Evolutionary conservation across 345 rosid species (phyloP).

Genomic region (Brassica nigra): DNA sequence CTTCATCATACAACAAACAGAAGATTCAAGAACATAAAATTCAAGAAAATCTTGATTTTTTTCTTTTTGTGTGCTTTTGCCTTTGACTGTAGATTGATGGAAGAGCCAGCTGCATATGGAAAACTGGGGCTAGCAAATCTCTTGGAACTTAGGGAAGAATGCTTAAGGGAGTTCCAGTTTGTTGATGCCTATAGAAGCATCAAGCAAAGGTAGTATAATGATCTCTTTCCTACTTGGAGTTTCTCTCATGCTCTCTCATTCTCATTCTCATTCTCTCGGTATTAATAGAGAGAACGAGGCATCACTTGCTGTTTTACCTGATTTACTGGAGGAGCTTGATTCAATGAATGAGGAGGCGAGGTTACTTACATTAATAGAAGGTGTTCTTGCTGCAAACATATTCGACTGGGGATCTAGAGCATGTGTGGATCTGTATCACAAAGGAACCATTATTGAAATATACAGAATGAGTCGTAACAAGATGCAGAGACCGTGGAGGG

Average conservation of each 20-base stretch:
- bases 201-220: conserved; percentile 71
- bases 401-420: conserved; percentile 99
- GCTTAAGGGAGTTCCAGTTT: conserved; percentile 95
- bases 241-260: conserved; percentile 11
- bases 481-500: conserved; percentile 98
- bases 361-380: conserved; percentile 86
- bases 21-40: conserved; percentile 16
- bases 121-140: conserved; percentile 97
- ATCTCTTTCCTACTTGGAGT: conserved; percentile 2
- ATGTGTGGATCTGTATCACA: conserved; percentile 96
- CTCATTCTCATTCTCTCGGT: conserved; percentile 4
- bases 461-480: conserved; percentile 98
- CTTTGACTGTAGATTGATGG: conserved; percentile 70
- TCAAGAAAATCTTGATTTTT: neutral
- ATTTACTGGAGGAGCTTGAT: conserved; percentile 83
- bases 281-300: conserved; percentile 95
- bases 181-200: conserved; percentile 93
- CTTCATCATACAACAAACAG: conserved; percentile 20
- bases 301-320: conserved; percentile 94
- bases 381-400: conserved; percentile 98
- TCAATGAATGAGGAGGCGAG: conserved; percentile 87
- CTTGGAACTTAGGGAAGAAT: conserved; percentile 97
- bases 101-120: conserved; percentile 99
- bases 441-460: conserved; percentile 97
- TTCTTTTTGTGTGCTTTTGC: too few relatives aligned